Conservation (phyloP, 164 flowering plant genomes). For the Echeveria elegans region DNA sequence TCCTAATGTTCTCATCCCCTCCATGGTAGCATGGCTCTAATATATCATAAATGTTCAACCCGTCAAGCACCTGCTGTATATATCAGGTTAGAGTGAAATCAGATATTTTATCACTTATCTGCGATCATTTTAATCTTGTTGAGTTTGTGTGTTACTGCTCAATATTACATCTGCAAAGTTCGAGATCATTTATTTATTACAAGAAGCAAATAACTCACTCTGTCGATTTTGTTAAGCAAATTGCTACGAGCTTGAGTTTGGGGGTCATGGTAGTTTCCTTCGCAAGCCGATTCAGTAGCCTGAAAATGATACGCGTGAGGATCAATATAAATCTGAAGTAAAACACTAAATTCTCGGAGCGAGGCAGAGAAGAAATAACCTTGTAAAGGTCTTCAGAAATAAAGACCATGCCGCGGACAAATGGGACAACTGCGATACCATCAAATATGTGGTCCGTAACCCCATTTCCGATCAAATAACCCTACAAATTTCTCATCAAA, state of each 20-base stretch:
- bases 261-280: slow-evolving; percentile 13
- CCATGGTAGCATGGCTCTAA: slow-evolving; percentile 33
- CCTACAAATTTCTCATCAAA: slow-evolving; percentile 14
- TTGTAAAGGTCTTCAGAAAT: slow-evolving; percentile 24
- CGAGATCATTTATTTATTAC: not conserved
- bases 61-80: slow-evolving; percentile 17
- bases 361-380: slow-evolving; percentile 10
- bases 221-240: slow-evolving; percentile 7
- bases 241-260: not conserved
- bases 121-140: not conserved
- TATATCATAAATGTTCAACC: slow-evolving; percentile 26
- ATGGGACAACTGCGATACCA: slow-evolving; percentile 31
- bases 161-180: not conserved
- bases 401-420: slow-evolving; percentile 36
- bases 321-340: not conserved
- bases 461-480: slow-evolving; percentile 37
- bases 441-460: slow-evolving; percentile 22
- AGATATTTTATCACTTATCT: not conserved
- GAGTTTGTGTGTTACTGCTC: not conserved
- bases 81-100: not conserved
- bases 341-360: not conserved
- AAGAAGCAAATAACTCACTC: slow-evolving; percentile 12
- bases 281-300: slow-evolving; percentile 17
- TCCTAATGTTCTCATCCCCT: not conserved
- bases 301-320: not conserved